These are phyloP conservation scores for Magnolia officinalis DNA, from an alignment of 164 flowering plant species.

Conservation along the genomic window DNA sequence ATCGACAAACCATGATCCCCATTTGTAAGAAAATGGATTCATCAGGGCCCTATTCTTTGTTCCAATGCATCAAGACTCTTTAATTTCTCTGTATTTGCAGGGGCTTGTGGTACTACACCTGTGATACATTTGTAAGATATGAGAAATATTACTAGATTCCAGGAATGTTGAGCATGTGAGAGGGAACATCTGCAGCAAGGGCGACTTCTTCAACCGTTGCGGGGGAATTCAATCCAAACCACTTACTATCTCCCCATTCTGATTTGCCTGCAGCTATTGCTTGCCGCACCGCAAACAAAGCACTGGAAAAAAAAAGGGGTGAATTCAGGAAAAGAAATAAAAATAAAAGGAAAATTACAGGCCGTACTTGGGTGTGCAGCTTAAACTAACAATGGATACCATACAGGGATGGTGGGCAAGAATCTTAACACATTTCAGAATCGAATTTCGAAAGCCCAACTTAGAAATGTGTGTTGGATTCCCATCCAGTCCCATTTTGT, in stretches of 20 bases:
- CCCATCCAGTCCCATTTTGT: not conserved
- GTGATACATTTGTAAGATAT: not conserved
- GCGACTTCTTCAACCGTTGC: conserved; percentile 6
- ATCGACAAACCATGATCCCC: not conserved
- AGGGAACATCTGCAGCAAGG: conserved; percentile 6
- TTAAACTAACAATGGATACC: not conserved
- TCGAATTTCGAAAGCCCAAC: not conserved
- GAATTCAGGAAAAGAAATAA: not conserved
- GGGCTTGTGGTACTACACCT: not conserved
- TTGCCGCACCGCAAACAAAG: conserved; percentile 10
- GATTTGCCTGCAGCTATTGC: conserved; percentile 10
- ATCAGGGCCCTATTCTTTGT: not conserved
- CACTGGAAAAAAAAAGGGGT: not conserved
- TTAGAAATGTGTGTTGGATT: not conserved
- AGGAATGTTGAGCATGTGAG: conserved; percentile 3
- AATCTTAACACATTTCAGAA: too few species aligned
- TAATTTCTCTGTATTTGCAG: not conserved
- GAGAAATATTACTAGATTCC: not conserved
- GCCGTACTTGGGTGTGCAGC: not conserved
- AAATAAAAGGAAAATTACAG: not conserved
- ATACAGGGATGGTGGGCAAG: not conserved
- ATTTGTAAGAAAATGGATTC: not conserved
- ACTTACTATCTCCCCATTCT: conserved; percentile 10
- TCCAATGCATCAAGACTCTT: not conserved
- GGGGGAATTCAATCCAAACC: conserved; percentile 10